These are phyloP conservation scores for Wallacemonas sp. DNA, from an alignment of 208 protist genomes.

Conservation along the genomic window DNA sequence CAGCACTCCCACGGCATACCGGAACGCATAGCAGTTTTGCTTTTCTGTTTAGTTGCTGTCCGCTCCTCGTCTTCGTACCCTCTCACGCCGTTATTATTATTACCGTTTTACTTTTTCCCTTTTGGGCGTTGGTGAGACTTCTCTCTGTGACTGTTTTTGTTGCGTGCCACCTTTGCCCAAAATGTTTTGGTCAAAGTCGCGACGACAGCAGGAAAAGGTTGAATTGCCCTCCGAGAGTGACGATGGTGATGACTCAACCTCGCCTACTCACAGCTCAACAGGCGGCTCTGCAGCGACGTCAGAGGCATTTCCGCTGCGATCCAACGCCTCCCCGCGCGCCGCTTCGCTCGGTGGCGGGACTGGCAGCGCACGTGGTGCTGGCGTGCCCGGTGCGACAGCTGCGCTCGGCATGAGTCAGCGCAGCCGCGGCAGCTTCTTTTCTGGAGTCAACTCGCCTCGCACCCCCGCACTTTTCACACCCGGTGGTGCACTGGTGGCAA, in stretches of 20 bases:
- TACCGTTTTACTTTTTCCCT: not conserved
- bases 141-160: not conserved
- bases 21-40: too few species aligned
- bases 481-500: not conserved
- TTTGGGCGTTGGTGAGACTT: not conserved
- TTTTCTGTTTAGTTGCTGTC: not conserved
- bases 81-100: too few species aligned
- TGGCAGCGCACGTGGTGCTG: not conserved
- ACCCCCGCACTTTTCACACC: not conserved
- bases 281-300: not conserved
- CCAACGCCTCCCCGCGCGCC: not conserved
- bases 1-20: too few species aligned
- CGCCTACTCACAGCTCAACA: not conserved
- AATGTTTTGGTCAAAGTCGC: constrained; percentile 6
- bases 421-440: constrained; percentile 9
- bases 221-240: not conserved
- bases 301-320: not conserved
- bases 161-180: not conserved
- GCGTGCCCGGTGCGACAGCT: not conserved
- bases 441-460: not conserved
- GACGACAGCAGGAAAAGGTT: not conserved
- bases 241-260: constrained; percentile 1
- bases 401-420: constrained; percentile 6
- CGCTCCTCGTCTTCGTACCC: too few species aligned
- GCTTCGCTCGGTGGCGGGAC: not conserved